These are phyloP conservation scores for Tricholoma sp. DNA, from an alignment of 768 basidiomycete genomes.

Conservation along the genomic window DNA sequence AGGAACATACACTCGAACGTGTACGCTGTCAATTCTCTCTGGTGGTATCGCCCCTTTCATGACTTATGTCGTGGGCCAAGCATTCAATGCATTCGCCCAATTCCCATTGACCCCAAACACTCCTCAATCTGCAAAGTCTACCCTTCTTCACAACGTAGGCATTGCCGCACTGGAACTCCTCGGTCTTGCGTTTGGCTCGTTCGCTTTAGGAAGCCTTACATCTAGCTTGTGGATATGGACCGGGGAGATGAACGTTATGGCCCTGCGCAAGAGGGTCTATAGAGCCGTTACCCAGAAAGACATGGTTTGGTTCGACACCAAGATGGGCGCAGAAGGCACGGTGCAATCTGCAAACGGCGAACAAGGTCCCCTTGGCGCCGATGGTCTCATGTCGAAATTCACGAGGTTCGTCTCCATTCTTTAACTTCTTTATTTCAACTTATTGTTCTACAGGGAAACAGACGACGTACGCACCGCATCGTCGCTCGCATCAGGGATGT, in stretches of 20 bases:
- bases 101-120: slow-evolving; percentile 30
- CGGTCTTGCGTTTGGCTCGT: slow-evolving; percentile 33
- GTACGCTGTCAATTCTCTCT: neutral
- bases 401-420: neutral
- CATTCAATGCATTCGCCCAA: slow-evolving; percentile 72
- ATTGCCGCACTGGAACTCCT: no score
- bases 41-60: slow-evolving; percentile 82
- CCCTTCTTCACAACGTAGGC: slow-evolving; percentile 22
- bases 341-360: neutral
- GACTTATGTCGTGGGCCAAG: slow-evolving; percentile 75
- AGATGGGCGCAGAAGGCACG: slow-evolving; percentile 52
- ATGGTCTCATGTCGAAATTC: slow-evolving; percentile 3
- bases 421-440: neutral
- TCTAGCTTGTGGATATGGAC: slow-evolving; percentile 82
- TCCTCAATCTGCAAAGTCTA: slow-evolving; percentile 36
- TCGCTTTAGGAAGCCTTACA: slow-evolving; percentile 70
- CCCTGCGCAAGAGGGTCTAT: slow-evolving; percentile 66
- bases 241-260: slow-evolving; percentile 74
- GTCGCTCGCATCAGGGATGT: slow-evolving; percentile 70
- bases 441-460: slow-evolving; percentile 62
- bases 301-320: slow-evolving; percentile 20
- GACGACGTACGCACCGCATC: slow-evolving; percentile 88
- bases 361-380: slow-evolving; percentile 4
- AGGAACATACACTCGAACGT: no score
- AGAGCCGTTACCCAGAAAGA: slow-evolving; percentile 55